These are phyloP conservation scores for Priceomyces carsonii DNA, from an alignment of 805 yeast genomes.

Conservation along the genomic window DNA sequence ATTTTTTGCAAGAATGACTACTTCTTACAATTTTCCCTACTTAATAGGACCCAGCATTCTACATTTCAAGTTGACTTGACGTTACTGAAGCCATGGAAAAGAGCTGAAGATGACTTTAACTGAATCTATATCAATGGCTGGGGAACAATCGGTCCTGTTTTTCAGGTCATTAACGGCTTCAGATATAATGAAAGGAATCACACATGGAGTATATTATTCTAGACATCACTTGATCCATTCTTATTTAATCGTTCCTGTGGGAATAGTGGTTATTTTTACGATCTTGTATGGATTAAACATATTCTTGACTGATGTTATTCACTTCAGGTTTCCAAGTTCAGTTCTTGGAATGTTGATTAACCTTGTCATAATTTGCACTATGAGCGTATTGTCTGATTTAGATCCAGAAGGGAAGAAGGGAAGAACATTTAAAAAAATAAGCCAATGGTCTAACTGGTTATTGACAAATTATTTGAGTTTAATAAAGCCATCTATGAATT, in stretches of 20 bases:
- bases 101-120: too few relatives aligned
- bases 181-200: constrained; percentile 17
- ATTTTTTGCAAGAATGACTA: too few relatives aligned
- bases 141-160: too few relatives aligned
- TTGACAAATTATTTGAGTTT: constrained; percentile 32
- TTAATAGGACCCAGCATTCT: too few relatives aligned
- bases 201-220: constrained; percentile 34
- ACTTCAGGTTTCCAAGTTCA: constrained; percentile 65
- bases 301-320: constrained; percentile 41
- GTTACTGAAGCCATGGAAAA: too few relatives aligned
- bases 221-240: constrained; percentile 38
- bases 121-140: too few relatives aligned
- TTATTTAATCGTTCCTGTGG: constrained; percentile 50
- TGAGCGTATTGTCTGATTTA: constrained; percentile 25
- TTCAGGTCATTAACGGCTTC: too few relatives aligned
- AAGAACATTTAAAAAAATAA: constrained; percentile 8
- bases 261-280: constrained; percentile 45
- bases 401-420: background rate
- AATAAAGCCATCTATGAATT: constrained; percentile 65
- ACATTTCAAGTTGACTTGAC: too few relatives aligned
- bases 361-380: constrained; percentile 44
- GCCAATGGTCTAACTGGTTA: constrained; percentile 17
- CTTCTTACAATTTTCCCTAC: too few relatives aligned
- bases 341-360: constrained; percentile 69
- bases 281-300: constrained; percentile 55